Evolutionary conservation across 2,329 filamentous ascomycete species (phyloP), one percentile per base, ranked within the genome.

Genomic region (Penicillium concentricum): DNA sequence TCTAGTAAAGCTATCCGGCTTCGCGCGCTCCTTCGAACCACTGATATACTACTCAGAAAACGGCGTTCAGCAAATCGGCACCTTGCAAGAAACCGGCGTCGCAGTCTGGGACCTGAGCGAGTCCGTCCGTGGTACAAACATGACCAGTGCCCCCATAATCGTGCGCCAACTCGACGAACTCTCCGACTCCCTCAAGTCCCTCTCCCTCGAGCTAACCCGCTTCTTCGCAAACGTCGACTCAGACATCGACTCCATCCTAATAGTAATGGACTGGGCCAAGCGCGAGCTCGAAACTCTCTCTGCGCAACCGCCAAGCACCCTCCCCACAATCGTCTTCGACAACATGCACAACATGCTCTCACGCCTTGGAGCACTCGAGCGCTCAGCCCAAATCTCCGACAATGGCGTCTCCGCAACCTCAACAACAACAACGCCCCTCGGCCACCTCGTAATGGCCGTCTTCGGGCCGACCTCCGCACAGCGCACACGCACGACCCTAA

Each of bases 181-280:
- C 37, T 92, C 90, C 61, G 91, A 96, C 61, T 92, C 86, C 53
- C 83, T 97, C 59, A 95, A 93, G 75, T 87, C 86, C 3, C 81
- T 97, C 24, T 90, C 91, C 1, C 81, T 92, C 16, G 92, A 96
- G 72, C 83, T 97, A 64, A 96, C 90, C 8, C 87, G 88, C 68
- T 97, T 97, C 79, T 96, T 97, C 72, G 90, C 92, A 50, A 91
- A 92, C 63, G 91, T 97, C 13, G 91, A 97, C 67, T 90, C 91
- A 26, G 93, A 97, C 69, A 89, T 97, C 66, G 93, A 97, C 71
- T 88, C 89, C 58, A 96, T 97, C 64, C 82, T 97, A 35, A 88
- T 94, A 59, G 91, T 95, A 50, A 97, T 97, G 92, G 91, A 96
- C 71, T 97, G 93, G 93, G 90, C 91, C 15, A 89, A 89, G 69